Conservation (phyloP, 1,139 yeast genomes). For the Scheffersomyces titani region DNA sequence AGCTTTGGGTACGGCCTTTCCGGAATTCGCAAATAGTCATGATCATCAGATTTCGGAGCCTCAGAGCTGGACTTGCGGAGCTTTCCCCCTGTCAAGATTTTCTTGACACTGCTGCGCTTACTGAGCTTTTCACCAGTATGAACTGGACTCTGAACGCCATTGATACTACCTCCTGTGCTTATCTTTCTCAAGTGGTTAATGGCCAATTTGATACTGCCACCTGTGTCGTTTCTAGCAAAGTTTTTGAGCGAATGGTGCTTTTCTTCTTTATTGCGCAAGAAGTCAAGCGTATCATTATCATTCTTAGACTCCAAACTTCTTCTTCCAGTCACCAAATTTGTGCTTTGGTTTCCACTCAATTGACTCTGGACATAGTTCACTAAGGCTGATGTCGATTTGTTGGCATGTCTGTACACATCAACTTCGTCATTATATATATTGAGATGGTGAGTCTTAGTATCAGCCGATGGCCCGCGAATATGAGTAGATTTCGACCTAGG, state of each 20-base stretch:
- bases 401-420: conserved; percentile 2
- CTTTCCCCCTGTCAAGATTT: conserved; percentile 43
- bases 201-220: conserved; percentile 45
- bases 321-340: conserved; percentile 5
- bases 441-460: background rate
- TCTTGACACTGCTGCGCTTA: conserved; percentile 45
- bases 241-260: conserved; percentile 11
- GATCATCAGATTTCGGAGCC: background rate
- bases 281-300: conserved; percentile 46
- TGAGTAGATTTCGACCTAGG: conserved; percentile 23
- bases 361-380: conserved; percentile 40
- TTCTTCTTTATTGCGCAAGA: conserved; percentile 53
- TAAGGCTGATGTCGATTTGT: conserved; percentile 27
- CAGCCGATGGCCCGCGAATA: background rate
- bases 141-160: conserved; percentile 9
- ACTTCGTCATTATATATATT: conserved; percentile 12
- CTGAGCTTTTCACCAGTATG: conserved; percentile 7
- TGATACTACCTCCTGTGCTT: conserved; percentile 39
- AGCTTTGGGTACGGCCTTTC: conserved; percentile 26
- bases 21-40: conserved; percentile 3
- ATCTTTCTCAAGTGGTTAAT: conserved; percentile 38
- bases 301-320: conserved; percentile 18
- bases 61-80: conserved; percentile 18
- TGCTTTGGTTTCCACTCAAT: conserved; percentile 14
- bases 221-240: conserved; percentile 35